Evolutionary conservation across 1,284 basidiomycete genomes (phyloP), one percentile per base, ranked within the genome.

Genomic region (Malassezia pachydermatis): DNA sequence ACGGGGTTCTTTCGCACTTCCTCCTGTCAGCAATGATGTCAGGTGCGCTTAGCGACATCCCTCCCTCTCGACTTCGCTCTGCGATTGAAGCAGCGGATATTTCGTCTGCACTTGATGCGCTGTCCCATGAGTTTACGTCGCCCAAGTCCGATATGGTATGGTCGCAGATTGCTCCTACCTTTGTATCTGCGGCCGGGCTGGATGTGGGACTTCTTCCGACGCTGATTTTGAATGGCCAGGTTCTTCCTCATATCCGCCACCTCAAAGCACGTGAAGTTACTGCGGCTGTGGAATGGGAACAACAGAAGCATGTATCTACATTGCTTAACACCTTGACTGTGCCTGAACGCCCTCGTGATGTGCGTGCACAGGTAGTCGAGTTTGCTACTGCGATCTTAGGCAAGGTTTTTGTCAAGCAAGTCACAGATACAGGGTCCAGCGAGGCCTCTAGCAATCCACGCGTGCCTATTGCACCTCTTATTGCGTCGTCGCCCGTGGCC

Each of bases 191-290:
- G 3, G 19, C 22, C 7, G 2, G 28, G 4, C 20, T 44, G 22
- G 24, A 19, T 2, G 23, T 19, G 0, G 32, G 11, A 2, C 10
- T 3, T 4, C 22, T 20, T 19, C 20, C 17, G 6, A 52, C 50
- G 2, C 43, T 64, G 22, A 30, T 64, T 2, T 41, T 64, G 24
- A 58, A 64, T 27, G 59, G 62, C 0, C 54, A 58, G 27, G 27
- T 57, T 14, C 51, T 58, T 17, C 22, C 56, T 14, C 27, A 44
- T 14, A 20, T 46, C 0, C n/a, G 33, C 10, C 25, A 47, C 2
- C 36, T 62, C 33, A 45, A 49, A n/a, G 34, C 55, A 1, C 37
- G 40, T 10, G 62, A 61, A 33, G 40, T 63, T 28, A 44, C 48
- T 11, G 57, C 55, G 4, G 49, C 54, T 13, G 52, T 60, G 19